Percentiles rank a stretch among this genome's conserved stretches.
These are phyloP conservation scores for Pleurotus giganteus DNA, from an alignment of 768 basidiomycete species.

Conservation along the genomic window DNA sequence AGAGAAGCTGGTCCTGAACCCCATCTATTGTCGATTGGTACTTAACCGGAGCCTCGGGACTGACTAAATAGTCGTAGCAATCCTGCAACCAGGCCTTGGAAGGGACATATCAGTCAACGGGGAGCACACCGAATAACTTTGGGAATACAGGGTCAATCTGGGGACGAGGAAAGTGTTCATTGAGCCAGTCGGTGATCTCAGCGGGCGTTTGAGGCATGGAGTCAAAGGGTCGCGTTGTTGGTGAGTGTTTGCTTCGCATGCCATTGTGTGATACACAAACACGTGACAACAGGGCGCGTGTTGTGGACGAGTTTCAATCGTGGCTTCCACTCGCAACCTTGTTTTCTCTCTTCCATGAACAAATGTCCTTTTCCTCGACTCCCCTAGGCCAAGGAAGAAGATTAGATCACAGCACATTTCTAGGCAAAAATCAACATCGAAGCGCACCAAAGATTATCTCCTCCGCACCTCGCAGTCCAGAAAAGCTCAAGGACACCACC, in stretches of 20 bases:
- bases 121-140: neutral
- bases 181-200: neutral
- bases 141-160: conserved; percentile 4
- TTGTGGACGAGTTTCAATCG: conserved; percentile 1
- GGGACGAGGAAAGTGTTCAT: neutral
- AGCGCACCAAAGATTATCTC: conserved; percentile 45
- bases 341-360: conserved; percentile 14
- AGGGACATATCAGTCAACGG: neutral
- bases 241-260: conserved; percentile 1
- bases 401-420: conserved; percentile 77
- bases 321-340: conserved; percentile 1
- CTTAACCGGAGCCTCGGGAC: neutral
- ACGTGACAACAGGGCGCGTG: conserved; percentile 10
- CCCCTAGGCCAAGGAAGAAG: conserved; percentile 84
- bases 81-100: conserved; percentile 5
- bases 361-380: conserved; percentile 87
- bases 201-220: neutral
- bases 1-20: conserved; percentile 65
- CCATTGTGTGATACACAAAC: neutral
- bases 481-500: conserved; percentile 80
- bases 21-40: conserved; percentile 44
- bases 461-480: conserved; percentile 50
- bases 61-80: neutral
- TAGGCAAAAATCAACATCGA: conserved; percentile 69
- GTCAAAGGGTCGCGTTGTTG: conserved; percentile 4